These are phyloP conservation scores for Albugo candida DNA, from an alignment of 352 stramenopile species.

Conservation along the genomic window DNA sequence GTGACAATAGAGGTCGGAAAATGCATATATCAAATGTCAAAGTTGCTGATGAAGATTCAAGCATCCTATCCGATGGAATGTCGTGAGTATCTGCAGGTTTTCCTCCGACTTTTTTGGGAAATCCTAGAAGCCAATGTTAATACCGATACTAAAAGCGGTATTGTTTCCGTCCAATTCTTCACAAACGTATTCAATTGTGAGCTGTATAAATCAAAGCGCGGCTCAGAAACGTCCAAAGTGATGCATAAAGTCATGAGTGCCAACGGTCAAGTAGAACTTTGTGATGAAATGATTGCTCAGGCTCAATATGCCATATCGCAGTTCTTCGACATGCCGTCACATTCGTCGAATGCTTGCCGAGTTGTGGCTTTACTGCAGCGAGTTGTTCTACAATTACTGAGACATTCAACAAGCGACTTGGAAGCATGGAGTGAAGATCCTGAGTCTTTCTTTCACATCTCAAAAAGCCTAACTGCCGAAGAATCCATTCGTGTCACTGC, in stretches of 20 bases:
- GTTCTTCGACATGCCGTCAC: conserved; percentile 21
- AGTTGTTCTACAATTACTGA: conserved; percentile 64
- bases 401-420: conserved; percentile 26
- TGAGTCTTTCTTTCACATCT: conserved; percentile 37
- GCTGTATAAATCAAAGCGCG: conserved; percentile 60
- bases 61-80: conserved; percentile 74
- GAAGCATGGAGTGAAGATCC: conserved; percentile 51
- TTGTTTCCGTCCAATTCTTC: conserved; percentile 63
- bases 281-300: conserved; percentile 59
- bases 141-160: conserved; percentile 22
- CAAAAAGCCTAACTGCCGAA: conserved; percentile 53
- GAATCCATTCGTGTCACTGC: conserved; percentile 62
- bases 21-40: conserved; percentile 35
- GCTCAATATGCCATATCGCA: conserved; percentile 24
- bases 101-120: conserved; percentile 46
- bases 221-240: conserved; percentile 16
- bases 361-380: conserved; percentile 42
- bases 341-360: conserved; percentile 11
- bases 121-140: conserved; percentile 16
- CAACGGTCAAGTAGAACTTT: conserved; percentile 44
- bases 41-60: conserved; percentile 45
- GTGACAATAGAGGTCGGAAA: conserved; percentile 24
- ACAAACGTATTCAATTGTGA: conserved; percentile 60
- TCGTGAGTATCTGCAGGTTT: conserved; percentile 46
- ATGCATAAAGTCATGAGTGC: conserved; percentile 70